phyloP scores from a whole-genome alignment of 75 land plant genomes.

The Larix kaempferi region DNA sequence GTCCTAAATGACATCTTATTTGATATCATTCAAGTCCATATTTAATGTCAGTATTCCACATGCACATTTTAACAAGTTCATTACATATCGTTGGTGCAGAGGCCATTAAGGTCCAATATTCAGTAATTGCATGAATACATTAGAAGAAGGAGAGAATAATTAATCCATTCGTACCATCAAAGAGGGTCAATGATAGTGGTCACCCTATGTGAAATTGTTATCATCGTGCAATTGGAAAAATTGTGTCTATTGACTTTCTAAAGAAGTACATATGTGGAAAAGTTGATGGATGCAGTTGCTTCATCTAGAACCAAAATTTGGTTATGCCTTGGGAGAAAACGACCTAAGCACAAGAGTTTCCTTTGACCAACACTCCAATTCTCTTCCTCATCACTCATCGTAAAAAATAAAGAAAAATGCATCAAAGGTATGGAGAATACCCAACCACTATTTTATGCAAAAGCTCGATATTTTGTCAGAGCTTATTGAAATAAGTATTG shows the following conservation, averaged over 20 bases:
- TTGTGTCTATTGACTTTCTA: slow-evolving; percentile 70
- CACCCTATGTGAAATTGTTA: slow-evolving; percentile 85
- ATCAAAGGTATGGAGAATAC: slow-evolving; percentile 24
- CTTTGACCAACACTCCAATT: slow-evolving; percentile 97
- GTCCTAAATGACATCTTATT: no score
- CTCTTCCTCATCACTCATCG: slow-evolving; percentile 85
- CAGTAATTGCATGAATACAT: no score
- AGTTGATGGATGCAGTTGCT: slow-evolving; percentile 91
- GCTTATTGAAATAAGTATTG: background rate
- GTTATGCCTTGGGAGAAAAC: slow-evolving; percentile 68
- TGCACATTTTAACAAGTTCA: no score
- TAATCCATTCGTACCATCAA: slow-evolving; percentile 57
- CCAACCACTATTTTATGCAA: no score
- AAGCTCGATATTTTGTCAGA: background rate
- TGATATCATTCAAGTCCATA: no score
- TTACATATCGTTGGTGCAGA: no score
- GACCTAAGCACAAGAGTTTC: slow-evolving; percentile 85
- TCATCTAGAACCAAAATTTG: slow-evolving; percentile 82
- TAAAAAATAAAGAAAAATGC: background rate
- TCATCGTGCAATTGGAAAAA: slow-evolving; percentile 68
- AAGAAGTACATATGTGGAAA: slow-evolving; percentile 66
- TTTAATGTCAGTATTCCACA: no score
- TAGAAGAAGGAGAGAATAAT: no score
- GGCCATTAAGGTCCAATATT: no score
- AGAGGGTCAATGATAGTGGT: slow-evolving; percentile 81